These are phyloP conservation scores for Botrytis hyacinthi DNA, from an alignment of 2,329 filamentous ascomycete species.

Conservation along the genomic window DNA sequence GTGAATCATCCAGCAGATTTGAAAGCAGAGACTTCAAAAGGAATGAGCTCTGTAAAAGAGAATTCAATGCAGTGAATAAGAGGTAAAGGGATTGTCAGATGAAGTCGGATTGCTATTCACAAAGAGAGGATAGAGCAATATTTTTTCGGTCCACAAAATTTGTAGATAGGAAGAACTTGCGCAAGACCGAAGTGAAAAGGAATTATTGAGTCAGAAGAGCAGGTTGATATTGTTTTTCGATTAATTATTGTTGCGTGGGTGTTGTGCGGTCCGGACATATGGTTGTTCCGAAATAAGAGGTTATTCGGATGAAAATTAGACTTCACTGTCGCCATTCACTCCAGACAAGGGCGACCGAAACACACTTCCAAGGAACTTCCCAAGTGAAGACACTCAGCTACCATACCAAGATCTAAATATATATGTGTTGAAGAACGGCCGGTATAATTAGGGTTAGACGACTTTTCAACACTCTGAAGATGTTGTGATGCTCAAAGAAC, in stretches of 20 bases:
- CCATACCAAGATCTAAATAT: background rate
- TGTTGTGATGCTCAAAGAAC: background rate
- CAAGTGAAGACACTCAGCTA: background rate
- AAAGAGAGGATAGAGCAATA: background rate
- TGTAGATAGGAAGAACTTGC: background rate
- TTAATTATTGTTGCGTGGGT: background rate
- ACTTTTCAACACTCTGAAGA: background rate
- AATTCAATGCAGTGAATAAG: background rate
- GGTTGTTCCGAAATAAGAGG: conserved; percentile 8
- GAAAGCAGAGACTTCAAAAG: background rate
- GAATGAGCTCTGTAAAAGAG: background rate
- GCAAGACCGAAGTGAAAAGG: background rate
- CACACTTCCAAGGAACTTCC: conserved; percentile 1
- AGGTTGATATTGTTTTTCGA: background rate
- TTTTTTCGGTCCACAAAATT: background rate
- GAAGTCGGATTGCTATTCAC: background rate
- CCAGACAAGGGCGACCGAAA: background rate
- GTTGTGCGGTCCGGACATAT: background rate
- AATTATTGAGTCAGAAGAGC: background rate
- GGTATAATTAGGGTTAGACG: background rate
- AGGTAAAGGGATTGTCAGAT: background rate
- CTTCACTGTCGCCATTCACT: conserved; percentile 12
- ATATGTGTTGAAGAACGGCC: background rate
- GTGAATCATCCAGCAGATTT: background rate
- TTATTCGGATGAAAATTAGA: conserved; percentile 2